These are phyloP conservation scores for Stylosanthes scabra DNA, from an alignment of 331 rosid species.

Conservation along the genomic window DNA sequence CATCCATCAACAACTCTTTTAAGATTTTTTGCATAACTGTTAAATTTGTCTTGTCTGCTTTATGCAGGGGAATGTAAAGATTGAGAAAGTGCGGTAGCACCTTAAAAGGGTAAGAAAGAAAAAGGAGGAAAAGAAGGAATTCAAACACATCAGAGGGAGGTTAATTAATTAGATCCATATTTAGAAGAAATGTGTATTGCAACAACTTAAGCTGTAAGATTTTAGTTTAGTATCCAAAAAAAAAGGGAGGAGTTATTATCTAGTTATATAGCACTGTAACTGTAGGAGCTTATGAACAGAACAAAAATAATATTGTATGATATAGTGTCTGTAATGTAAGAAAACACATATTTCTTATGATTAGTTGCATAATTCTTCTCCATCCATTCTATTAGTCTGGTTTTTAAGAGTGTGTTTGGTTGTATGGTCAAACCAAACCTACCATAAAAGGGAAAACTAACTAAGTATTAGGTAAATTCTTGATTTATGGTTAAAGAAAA, in stretches of 20 bases:
- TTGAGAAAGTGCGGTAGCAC: conserved; percentile 40
- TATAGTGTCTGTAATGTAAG: neutral
- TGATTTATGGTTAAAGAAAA: neutral
- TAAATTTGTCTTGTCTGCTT: conserved; percentile 25
- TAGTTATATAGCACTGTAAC: conserved; percentile 7
- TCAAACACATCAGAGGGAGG: conserved; percentile 24
- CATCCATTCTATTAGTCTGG: neutral
- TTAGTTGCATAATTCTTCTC: conserved; percentile 11
- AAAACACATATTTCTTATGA: conserved; percentile 28
- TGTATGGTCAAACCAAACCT: too few species aligned
- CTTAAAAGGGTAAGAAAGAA: neutral
- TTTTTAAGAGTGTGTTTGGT: too few species aligned
- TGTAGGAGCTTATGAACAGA: conserved; percentile 38
- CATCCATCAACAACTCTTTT: neutral
- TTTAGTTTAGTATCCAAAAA: too few species aligned
- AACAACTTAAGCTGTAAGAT: conserved; percentile 13
- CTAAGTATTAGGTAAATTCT: neutral
- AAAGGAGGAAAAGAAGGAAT: neutral
- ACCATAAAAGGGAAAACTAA: neutral
- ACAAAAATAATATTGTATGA: conserved; percentile 33
- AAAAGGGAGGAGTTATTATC: too few species aligned
- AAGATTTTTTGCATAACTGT: conserved; percentile 11
- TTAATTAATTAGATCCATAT: conserved; percentile 31
- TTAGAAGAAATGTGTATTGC: conserved; percentile 37
- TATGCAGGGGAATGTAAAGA: conserved; percentile 57